Base-by-base conservation (phyloP, 345 rosid species). In the Brassica juncea region DNA sequence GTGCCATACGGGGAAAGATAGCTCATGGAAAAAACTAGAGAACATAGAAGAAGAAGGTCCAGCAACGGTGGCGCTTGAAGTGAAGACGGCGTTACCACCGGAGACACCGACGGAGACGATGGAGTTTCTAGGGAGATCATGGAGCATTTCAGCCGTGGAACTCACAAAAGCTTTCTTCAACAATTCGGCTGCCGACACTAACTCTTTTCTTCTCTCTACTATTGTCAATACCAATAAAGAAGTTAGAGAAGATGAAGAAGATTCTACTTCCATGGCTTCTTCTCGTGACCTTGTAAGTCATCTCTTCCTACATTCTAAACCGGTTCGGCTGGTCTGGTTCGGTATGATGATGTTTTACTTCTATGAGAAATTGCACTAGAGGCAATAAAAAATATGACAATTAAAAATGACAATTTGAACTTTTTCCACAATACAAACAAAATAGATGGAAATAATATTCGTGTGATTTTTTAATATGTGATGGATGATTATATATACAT, bases 51-150 rank as follows among this genome's bases (percentile, higher is more conserved):
- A 94, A 82, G 86, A 92, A 70, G 59, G 78, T 14, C 79, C 74
- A 70, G 65, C 60, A 2, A 62, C 58, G 71, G 28, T 72, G 81
- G 79, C 28, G 81, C 90, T 27, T 83, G 96, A 4, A 78, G 68
- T 66, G 12, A 69, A 63, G 73, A 54, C 72, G 64, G 84, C 81
- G 42, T 71, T 76, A 66, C 85, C 88, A 49, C 98, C 98, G 12
- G 97, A 94, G 83, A 94, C 97, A 44, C 98, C 98, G 31, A 88
- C 88, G 0, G 94, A 89, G 83, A 85, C 97, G 27, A 92, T 94
- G 98, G 98, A 92, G 92, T 94, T 88, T 82, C 91, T 94, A 11
- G 94, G 94, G 15, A 88, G 98, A 85, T 94, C 98, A 68, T 92
- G 98, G 98, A 94, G 97, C 77, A 82, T 94, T 35, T 92, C 98